Evolutionary conservation across 768 basidiomycete genomes (phyloP), one percentile per base, ranked within the genome.

Genomic region (Glaciozyma martinii): DNA sequence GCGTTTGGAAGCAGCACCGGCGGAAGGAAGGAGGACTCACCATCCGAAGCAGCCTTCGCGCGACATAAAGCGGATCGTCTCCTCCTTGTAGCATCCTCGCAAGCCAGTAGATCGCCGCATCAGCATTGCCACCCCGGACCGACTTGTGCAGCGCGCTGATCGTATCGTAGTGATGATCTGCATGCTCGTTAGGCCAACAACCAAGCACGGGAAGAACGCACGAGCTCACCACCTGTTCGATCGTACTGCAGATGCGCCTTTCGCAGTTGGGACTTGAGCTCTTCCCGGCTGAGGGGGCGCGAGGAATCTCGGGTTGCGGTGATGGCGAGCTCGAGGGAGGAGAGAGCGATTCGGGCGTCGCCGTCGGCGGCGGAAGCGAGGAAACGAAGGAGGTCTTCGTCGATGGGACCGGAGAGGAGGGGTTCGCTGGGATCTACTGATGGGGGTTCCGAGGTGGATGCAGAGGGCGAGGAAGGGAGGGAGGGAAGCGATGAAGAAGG

Each of bases 61-160:
- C 86, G 63, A 90, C 82, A 67, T 82, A 91, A 55, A 89, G 71
- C 5, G 89, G 87, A 75, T 91, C 89, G 74, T 74, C 73, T 15
- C 73, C 73, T 23, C 71, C 68, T 60, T 71, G 63, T 9, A 74
- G 74, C 71, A 73, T 77, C 74, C 79, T 82, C 15, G 89, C 88
- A 27, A 92, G 80, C 88, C 89, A 92, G 74, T 91, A 92, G 79
- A 90, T 77, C 9, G 89, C 89, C 0, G 88, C 90, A 71, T 80
- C 80, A 9, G 83, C 84, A 67, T 90, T 83, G 61, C 84, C 83
- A 12, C 88, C 90, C 42, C 90, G 81, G 42, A 91, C 81, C 63
- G 83, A 84, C 76, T 92, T 92, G 77, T 92, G 89, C 70, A 91
- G 78, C 4, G 86, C 89, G 15, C 59, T 61, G 19, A 74, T 74